Conservation (phyloP, 148 eudicot genomes). For the Polygonum maritimum region DNA sequence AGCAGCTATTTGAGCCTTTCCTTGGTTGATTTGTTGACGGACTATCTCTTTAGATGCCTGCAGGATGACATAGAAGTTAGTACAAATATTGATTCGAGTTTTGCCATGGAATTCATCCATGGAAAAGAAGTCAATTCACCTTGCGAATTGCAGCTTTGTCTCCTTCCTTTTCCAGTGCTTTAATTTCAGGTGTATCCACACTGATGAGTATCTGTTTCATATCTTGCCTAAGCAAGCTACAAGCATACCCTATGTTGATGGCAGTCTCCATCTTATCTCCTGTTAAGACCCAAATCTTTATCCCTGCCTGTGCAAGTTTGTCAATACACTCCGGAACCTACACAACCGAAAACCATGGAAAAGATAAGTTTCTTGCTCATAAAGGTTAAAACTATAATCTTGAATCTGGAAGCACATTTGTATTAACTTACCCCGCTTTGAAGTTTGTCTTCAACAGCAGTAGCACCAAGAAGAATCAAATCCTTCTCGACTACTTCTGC, state of each 20-base stretch:
- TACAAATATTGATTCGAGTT: background rate
- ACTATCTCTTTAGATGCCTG: conserved; percentile 72
- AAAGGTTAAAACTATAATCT: background rate
- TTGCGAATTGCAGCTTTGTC: conserved; percentile 49
- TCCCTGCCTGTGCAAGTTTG: conserved; percentile 40
- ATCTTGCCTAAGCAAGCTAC: conserved; percentile 92
- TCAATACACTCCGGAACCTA: conserved; percentile 50
- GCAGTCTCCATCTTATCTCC: conserved; percentile 51
- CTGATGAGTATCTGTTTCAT: conserved; percentile 73
- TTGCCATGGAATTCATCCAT: background rate
- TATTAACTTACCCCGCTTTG: conserved; percentile 67
- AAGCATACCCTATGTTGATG: conserved; percentile 52
- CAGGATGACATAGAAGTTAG: background rate
- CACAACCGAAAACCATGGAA: conserved; percentile 4
- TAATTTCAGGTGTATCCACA: conserved; percentile 64
- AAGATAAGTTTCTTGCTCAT: background rate
- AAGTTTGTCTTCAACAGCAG: conserved; percentile 98
- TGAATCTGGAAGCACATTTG: background rate
- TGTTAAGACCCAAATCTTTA: conserved; percentile 41
- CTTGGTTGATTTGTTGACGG: conserved; percentile 50
- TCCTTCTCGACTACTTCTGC: conserved; percentile 64
- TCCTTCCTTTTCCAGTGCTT: conserved; percentile 57
- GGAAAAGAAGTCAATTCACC: conserved; percentile 24
- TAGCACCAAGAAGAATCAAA: conserved; percentile 91
- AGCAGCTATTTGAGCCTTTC: conserved; percentile 41